These are phyloP conservation scores for Truncatella angustata DNA, from an alignment of 2,329 filamentous ascomycete genomes.

Conservation along the genomic window DNA sequence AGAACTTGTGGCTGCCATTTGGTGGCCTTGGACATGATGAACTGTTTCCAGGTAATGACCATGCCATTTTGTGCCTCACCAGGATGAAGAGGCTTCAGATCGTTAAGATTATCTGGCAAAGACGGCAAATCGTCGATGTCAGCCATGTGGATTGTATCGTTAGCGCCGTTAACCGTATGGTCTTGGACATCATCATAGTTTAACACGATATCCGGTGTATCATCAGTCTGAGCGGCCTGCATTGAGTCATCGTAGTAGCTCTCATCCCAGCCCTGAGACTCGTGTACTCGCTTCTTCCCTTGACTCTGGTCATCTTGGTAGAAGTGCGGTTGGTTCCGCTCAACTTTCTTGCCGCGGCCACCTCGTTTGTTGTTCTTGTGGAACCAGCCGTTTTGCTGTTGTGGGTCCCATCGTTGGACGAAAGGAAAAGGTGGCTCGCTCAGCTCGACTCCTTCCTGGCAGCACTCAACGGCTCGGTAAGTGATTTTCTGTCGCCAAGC, in stretches of 20 bases:
- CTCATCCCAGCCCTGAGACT: conserved; percentile 32
- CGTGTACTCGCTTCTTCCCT: conserved; percentile 50
- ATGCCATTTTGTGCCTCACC: conserved; percentile 55
- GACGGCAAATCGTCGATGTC: conserved; percentile 60
- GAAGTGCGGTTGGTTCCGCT: conserved; percentile 38
- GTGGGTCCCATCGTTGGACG: conserved; percentile 81
- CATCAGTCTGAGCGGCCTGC: conserved; percentile 20
- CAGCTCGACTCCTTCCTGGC: conserved; percentile 64
- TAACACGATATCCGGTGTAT: conserved; percentile 31
- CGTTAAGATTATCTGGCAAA: conserved; percentile 55
- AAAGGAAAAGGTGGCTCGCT: conserved; percentile 87
- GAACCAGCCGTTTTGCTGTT: conserved; percentile 53
- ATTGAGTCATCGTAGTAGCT: conserved; percentile 36
- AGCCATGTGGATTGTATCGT: conserved; percentile 43
- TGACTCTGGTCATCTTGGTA: conserved; percentile 33
- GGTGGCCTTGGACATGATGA: conserved; percentile 59
- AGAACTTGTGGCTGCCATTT: conserved; percentile 65
- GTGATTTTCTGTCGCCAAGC: conserved; percentile 73
- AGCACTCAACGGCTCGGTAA: conserved; percentile 81
- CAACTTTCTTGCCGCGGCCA: conserved; percentile 49
- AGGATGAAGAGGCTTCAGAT: conserved; percentile 48
- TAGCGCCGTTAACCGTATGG: conserved; percentile 25
- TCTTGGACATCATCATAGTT: conserved; percentile 38
- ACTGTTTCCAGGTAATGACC: conserved; percentile 67
- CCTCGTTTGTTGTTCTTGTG: conserved; percentile 39